phyloP scores from a whole-genome alignment of 2,329 filamentous ascomycete species.

The Teratosphaeria gauchensis region DNA sequence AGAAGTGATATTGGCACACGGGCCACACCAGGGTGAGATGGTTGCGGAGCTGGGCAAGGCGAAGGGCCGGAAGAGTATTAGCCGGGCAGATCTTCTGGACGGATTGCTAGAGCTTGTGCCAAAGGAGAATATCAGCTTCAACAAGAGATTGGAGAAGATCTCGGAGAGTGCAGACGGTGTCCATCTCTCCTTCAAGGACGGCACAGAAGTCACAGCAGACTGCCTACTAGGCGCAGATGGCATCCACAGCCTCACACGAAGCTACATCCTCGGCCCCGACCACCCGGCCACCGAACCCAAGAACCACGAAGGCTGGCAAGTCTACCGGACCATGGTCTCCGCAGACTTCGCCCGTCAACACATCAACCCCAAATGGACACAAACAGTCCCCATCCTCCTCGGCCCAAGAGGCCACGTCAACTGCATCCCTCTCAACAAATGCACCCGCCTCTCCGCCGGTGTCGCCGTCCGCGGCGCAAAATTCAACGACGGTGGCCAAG shows the following conservation, averaged over 20 bases:
- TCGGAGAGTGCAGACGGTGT: slow-evolving; percentile 22
- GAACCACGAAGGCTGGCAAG: slow-evolving; percentile 25
- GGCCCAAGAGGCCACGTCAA: slow-evolving; percentile 25
- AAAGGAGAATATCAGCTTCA: slow-evolving; percentile 32
- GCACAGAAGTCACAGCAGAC: slow-evolving; percentile 34
- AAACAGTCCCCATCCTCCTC: slow-evolving; percentile 23
- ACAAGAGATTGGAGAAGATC: slow-evolving; percentile 33
- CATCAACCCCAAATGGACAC: slow-evolving; percentile 22
- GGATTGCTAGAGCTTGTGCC: slow-evolving; percentile 40
- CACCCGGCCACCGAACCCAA: slow-evolving; percentile 23
- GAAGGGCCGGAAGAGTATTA: slow-evolving; percentile 29
- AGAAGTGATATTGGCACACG: slow-evolving; percentile 25
- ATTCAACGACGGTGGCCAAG: slow-evolving; percentile 8
- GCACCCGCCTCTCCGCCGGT: slow-evolving; percentile 19
- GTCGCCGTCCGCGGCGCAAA: slow-evolving; percentile 20
- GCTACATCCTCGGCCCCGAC: slow-evolving; percentile 32
- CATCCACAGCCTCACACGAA: slow-evolving; percentile 39
- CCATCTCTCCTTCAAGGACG: slow-evolving; percentile 40
- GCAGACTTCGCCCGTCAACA: slow-evolving; percentile 19
- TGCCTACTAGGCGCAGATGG: slow-evolving; percentile 46
- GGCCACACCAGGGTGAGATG: slow-evolving; percentile 31
- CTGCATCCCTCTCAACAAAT: slow-evolving; percentile 23
- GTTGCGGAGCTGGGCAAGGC: slow-evolving; percentile 29
- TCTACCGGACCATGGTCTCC: slow-evolving; percentile 23
- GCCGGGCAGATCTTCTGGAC: slow-evolving; percentile 41